Evolutionary conservation across 148 eudicot genomes (phyloP).

Genomic region (Pharnaceum exiguum): DNA sequence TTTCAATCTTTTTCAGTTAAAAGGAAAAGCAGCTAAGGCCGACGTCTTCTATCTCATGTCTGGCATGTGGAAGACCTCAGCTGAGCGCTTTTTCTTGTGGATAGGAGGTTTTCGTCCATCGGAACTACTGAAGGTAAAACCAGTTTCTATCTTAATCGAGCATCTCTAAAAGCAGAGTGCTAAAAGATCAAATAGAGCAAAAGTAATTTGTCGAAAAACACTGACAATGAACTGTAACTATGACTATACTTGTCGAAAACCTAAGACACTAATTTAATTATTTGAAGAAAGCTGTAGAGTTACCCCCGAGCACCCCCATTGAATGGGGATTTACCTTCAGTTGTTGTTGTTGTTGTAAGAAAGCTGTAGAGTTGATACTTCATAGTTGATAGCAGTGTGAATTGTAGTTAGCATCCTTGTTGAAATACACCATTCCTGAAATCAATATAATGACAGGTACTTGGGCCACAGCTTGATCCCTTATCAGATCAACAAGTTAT

Average conservation of each 20-base stretch:
- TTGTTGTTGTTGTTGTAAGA: background rate
- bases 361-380: background rate
- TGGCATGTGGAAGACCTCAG: constrained; percentile 86
- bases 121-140: constrained; percentile 69
- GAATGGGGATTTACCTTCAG: background rate
- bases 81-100: constrained; percentile 88
- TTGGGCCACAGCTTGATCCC: constrained; percentile 65
- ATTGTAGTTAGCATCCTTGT: background rate
- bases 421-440: background rate
- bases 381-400: background rate
- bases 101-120: constrained; percentile 98
- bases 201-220: background rate
- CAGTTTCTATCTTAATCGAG: background rate
- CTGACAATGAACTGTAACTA: too few species aligned
- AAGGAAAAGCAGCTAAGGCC: constrained; percentile 70
- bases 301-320: too few species aligned
- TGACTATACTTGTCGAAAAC: too few species aligned
- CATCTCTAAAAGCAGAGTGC: background rate
- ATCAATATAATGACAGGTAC: constrained; percentile 44
- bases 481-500: constrained; percentile 51
- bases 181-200: background rate
- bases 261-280: too few species aligned
- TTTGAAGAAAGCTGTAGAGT: too few species aligned
- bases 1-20: constrained; percentile 61
- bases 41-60: constrained; percentile 80